Evolutionary conservation across 2,329 filamentous ascomycete genomes (phyloP).

Genomic region (Pseudocercospora musae): DNA sequence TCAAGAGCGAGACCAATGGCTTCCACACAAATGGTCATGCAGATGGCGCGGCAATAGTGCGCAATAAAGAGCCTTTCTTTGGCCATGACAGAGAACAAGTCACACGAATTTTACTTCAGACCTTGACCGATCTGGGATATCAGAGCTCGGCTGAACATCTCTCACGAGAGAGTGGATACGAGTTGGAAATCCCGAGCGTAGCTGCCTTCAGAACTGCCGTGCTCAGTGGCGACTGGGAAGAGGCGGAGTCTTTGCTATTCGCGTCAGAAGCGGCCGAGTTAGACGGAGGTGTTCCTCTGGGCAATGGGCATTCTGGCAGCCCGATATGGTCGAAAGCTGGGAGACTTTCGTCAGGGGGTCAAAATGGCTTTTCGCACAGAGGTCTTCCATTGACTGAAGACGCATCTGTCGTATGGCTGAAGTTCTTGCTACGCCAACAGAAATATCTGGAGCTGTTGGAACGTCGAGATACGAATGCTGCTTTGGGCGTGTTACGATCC

Average conservation of each 20-base stretch:
- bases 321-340: conserved; percentile 23
- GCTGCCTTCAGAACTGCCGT: conserved; percentile 82
- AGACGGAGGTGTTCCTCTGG: conserved; percentile 41
- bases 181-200: conserved; percentile 81
- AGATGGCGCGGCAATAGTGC: conserved; percentile 24
- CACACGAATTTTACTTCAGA: conserved; percentile 87
- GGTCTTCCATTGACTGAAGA: conserved; percentile 72
- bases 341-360: conserved; percentile 26
- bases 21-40: conserved; percentile 41
- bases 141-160: conserved; percentile 70
- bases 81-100: conserved; percentile 92
- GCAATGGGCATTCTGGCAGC: conserved; percentile 25
- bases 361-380: conserved; percentile 27
- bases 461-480: conserved; percentile 65
- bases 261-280: conserved; percentile 45
- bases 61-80: conserved; percentile 57
- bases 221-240: conserved; percentile 73
- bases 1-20: conserved; percentile 43
- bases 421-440: conserved; percentile 85
- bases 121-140: conserved; percentile 85
- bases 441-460: conserved; percentile 93
- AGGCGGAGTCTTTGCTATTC: conserved; percentile 79
- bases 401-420: conserved; percentile 74
- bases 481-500: conserved; percentile 76
- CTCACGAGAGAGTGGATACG: conserved; percentile 77